Evolutionary conservation across 2,329 filamentous ascomycete genomes (phyloP).

Genomic region (Fusarium sulawesiense): DNA sequence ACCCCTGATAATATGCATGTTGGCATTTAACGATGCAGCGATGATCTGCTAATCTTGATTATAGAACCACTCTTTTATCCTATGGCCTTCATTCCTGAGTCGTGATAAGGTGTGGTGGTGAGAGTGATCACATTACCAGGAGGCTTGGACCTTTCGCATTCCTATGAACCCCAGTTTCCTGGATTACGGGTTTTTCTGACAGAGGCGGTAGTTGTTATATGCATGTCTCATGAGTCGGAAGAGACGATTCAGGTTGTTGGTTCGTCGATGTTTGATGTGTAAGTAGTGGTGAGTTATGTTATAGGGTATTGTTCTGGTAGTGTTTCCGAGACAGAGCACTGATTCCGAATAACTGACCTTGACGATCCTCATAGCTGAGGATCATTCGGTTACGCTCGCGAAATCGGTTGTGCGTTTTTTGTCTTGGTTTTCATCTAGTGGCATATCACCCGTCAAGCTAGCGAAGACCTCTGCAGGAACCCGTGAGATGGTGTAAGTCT

Average conservation of each 20-base stretch:
- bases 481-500: background rate
- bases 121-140: background rate
- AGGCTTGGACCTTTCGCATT: constrained; percentile 19
- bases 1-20: constrained; percentile 30
- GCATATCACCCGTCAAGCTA: background rate
- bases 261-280: background rate
- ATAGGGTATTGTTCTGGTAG: background rate
- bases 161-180: constrained; percentile 20
- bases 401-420: background rate
- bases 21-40: constrained; percentile 15
- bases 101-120: constrained; percentile 21
- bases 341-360: background rate
- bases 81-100: constrained; percentile 24
- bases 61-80: background rate
- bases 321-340: background rate
- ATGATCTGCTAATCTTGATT: constrained; percentile 3
- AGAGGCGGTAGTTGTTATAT: background rate
- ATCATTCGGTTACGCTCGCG: background rate
- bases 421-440: background rate
- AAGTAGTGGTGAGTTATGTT: background rate
- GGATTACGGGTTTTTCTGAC: constrained; percentile 10
- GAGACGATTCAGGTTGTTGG: background rate
- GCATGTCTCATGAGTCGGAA: constrained; percentile 20
- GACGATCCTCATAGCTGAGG: background rate
- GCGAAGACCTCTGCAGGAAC: background rate